Evolutionary conservation across 331 rosid species (phyloP), one percentile per base, ranked within the genome.

Genomic region (Arachis monticola): DNA sequence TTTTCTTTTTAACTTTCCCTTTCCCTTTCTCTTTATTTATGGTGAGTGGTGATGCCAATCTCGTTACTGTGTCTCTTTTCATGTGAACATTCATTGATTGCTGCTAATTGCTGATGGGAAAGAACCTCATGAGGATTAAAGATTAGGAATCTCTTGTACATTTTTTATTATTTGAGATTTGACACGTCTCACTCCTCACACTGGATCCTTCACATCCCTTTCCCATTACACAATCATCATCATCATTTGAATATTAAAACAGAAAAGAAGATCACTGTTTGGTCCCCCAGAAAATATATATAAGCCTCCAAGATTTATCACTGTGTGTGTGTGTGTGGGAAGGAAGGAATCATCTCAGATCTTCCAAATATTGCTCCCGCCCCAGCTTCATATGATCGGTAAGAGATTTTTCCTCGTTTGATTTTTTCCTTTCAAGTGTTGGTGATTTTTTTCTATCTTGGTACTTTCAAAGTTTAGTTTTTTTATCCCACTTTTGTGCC

Each of bases 361-460:
- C 93, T 81, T 53, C 65, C 60, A 67, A 47, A 84, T 63, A 67
- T 66, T 68, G 77, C 77, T 78, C 38, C 53, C 14, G 53, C 38
- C 59, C 30, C 75, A 72, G 55, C 72, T 80, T 80, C 82, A 8
- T 79, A 77, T 79, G 82, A 89, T 79, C 81, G 81, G 97, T 92
- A 79, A 80, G 81, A 45, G 79, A 77, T 85, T 73, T 35, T 76
- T n/a, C 38, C 67, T 17, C 69, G 1, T 65, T 42, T 67, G 1
- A 68, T 56, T 22, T 64, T 51, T 11, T 62, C 45, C 42, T 58
- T 30, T 65, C 35, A 35, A 35, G 5, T 35, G 32, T 40, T 60
- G 9, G 73, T 48, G 5, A 12, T 76, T 81, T 70, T 81, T 70
- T 57, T 10, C 14, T 42, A 47, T 70, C 79, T 80, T 73, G 84